phyloP scores from a whole-genome alignment of 768 basidiomycete genomes.

The Kwoniella botswanensis region DNA sequence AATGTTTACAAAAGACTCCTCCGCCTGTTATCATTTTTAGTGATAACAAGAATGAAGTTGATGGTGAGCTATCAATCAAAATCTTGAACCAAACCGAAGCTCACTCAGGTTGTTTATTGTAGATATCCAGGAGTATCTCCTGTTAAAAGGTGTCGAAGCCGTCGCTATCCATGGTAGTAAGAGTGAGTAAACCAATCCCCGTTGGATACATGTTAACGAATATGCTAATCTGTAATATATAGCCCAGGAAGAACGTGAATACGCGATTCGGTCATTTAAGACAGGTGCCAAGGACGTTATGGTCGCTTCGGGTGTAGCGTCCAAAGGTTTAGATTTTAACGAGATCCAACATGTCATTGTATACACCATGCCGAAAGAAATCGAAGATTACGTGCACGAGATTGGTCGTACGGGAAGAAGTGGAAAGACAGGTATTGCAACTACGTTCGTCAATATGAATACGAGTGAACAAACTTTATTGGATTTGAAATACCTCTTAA shows the following conservation, averaged over 20 bases:
- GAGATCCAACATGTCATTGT: conserved; percentile 99
- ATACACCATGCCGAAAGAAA: conserved; percentile 99
- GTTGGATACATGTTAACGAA: neutral
- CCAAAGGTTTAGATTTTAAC: conserved; percentile 97
- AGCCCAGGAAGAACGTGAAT: conserved; percentile 99
- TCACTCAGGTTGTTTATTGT: neutral
- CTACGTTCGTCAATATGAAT: conserved; percentile 98
- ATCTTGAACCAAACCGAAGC: neutral
- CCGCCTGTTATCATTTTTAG: conserved; percentile 98
- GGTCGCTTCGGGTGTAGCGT: conserved; percentile 97
- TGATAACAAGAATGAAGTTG: conserved; percentile 99
- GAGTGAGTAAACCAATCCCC: conserved; percentile 63
- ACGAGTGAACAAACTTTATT: conserved; percentile 93
- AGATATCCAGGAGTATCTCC: conserved; percentile 98
- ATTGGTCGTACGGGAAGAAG: conserved; percentile 97
- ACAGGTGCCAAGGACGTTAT: conserved; percentile 97
- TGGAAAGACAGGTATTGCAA: conserved; percentile 98
- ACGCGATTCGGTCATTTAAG: conserved; percentile 98
- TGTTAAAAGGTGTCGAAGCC: conserved; percentile 96
- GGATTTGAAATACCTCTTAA: conserved; percentile 93
- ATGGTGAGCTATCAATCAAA: conserved; percentile 66
- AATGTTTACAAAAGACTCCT: conserved; percentile 96
- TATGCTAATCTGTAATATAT: neutral
- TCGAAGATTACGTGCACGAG: conserved; percentile 99
- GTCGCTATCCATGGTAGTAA: conserved; percentile 99